phyloP scores from a whole-genome alignment of 441 rosid genomes.

The Breynia disticha region DNA sequence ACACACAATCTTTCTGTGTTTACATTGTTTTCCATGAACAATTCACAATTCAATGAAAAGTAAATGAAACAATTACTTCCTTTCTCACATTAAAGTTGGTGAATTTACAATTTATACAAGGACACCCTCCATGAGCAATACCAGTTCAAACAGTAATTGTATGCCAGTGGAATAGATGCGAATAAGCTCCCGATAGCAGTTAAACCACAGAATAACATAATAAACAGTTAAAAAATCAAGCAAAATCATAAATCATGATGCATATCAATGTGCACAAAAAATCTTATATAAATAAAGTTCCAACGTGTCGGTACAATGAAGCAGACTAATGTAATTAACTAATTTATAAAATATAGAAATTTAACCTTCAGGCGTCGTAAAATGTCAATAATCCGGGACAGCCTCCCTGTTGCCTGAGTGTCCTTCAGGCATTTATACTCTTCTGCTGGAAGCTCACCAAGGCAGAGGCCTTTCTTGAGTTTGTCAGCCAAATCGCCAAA shows the following conservation, averaged over 20 bases:
- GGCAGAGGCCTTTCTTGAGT: conserved; percentile 63
- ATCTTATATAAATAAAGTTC: neutral
- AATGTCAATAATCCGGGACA: conserved; percentile 72
- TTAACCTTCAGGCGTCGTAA: conserved; percentile 82
- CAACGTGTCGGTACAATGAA: neutral
- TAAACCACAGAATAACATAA: neutral
- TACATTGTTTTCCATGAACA: neutral
- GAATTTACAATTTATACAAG: neutral
- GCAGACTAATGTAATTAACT: conserved; percentile 1
- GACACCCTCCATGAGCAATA: neutral
- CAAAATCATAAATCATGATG: no score
- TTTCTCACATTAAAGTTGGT: neutral
- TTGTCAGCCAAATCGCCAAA: conserved; percentile 67
- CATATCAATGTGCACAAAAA: neutral
- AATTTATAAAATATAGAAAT: conserved; percentile 13
- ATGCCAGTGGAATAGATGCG: neutral
- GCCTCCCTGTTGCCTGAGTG: conserved; percentile 71
- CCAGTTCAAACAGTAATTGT: neutral
- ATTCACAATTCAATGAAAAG: neutral
- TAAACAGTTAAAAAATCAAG: neutral
- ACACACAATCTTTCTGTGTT: no score
- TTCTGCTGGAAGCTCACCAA: conserved; percentile 61
- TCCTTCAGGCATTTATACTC: conserved; percentile 75
- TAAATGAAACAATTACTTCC: neutral
- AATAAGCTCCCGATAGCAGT: neutral